Evolutionary conservation across 2,329 filamentous ascomycete species (phyloP), one percentile per base, ranked within the genome.

Genomic region (Aspergillus ochraceus): DNA sequence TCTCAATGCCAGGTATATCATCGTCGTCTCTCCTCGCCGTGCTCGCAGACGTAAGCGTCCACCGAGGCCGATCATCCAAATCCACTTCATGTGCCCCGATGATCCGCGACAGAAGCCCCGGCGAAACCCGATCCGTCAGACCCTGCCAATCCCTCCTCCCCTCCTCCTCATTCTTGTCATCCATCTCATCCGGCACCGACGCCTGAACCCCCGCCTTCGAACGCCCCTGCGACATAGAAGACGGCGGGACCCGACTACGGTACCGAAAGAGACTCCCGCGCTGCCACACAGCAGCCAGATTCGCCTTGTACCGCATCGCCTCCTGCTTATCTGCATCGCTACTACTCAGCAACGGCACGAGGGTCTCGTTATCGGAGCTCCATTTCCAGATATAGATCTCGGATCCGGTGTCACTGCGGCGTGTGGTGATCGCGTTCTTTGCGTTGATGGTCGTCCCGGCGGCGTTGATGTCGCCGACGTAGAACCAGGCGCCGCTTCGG

Each of bases 401-500:
- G 49, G 80, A 50, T 6, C 36, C 71, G 2, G 68, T 65, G 20
- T 74, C 71, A 46, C 42, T 26, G 36, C 57, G 60, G 36, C 53
- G 52, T 11, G 54, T 45, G 19, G 63, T 57, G 10, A 64, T 67
- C n/a, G 61, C 64, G 19, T 64, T 60, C 19, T 62, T 61, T 49
- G 54, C 57, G 24, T 62, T 20, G 19, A 59, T 60, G 22, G 62
- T 55, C 24, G 9, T 30, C 19, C 64, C 63, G 17, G 60, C 53
- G 19, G 68, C 67, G 45, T 65, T 62, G 42, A 74, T 70, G 29
- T 77, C 76, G 22, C 76, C 75, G 22, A 87, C 77, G 52, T 81
- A 78, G 68, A 88, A 84, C 86, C 86, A 89, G 36, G 82, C 78
- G 10, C 86, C 86, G 59, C 85, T 81, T n/a, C 86, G 80, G 29